Conservation (phyloP, 2,329 filamentous ascomycete species). For the Calonectria pseudoreteaudii region DNA sequence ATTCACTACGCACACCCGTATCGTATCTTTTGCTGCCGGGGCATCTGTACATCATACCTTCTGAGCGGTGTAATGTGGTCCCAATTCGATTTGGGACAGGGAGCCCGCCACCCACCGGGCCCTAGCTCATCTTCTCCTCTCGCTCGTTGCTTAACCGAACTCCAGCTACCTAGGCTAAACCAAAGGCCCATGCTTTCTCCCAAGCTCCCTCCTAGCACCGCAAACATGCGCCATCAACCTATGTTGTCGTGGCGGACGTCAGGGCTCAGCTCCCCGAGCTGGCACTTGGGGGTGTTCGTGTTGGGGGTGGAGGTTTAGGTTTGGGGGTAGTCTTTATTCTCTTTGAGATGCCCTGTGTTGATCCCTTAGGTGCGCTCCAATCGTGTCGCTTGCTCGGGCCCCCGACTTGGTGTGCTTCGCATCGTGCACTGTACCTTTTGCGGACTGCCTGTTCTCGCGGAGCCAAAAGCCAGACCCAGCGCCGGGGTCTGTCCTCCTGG, state of each 20-base stretch:
- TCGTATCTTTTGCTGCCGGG: not conserved
- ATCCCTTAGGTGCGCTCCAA: constrained; percentile 37
- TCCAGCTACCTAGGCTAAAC: constrained; percentile 3
- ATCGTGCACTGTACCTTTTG: constrained; percentile 9
- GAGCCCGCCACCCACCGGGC: constrained; percentile 30
- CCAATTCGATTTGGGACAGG: constrained; percentile 37
- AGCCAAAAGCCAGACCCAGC: constrained; percentile 33
- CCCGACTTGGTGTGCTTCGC: constrained; percentile 24
- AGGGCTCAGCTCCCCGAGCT: constrained; percentile 40
- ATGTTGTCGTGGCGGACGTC: constrained; percentile 27
- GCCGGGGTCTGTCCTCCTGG: constrained; percentile 19
- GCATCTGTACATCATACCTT: constrained; percentile 30
- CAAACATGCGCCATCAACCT: constrained; percentile 8
- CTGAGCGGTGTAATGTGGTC: constrained; percentile 29
- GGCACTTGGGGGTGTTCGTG: constrained; percentile 37
- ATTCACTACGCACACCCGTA: constrained; percentile 11
- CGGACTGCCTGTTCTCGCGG: constrained; percentile 16
- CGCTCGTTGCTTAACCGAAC: constrained; percentile 31
- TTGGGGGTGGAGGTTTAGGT: constrained; percentile 35
- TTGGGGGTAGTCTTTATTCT: constrained; percentile 31
- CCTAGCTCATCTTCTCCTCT: constrained; percentile 23
- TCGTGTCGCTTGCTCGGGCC: constrained; percentile 33
- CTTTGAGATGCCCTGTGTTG: constrained; percentile 18
- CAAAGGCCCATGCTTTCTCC: constrained; percentile 14
- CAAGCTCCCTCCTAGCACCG: constrained; percentile 1